Conservation (phyloP, 805 yeast genomes). For the Naumovozyma baii region DNA sequence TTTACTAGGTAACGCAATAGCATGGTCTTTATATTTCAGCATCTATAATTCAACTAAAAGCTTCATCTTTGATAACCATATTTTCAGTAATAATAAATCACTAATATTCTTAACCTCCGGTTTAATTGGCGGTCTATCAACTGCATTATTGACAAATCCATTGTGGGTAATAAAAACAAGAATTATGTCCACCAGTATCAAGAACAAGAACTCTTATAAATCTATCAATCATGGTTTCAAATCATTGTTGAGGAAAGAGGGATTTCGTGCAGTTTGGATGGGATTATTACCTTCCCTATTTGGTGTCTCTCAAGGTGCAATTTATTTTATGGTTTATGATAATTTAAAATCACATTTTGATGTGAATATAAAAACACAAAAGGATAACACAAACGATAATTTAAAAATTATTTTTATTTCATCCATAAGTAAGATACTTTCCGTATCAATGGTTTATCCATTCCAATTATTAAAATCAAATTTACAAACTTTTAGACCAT, state of each 20-base stretch:
- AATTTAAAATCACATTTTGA: conserved; percentile 43
- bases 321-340: conserved; percentile 83
- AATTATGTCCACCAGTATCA: conserved; percentile 45
- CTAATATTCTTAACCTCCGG: conserved; percentile 46
- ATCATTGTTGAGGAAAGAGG: conserved; percentile 44
- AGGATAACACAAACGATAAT: conserved; percentile 33
- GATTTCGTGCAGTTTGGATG: conserved; percentile 54
- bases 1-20: conserved; percentile 69
- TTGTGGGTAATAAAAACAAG: conserved; percentile 93
- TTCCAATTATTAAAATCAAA: conserved; percentile 72
- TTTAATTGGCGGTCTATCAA: conserved; percentile 61
- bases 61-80: conserved; percentile 14
- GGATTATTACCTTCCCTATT: conserved; percentile 68
- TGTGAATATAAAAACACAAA: conserved; percentile 2
- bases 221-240: conserved; percentile 48
- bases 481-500: conserved; percentile 45
- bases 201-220: conserved; percentile 32
- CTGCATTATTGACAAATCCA: conserved; percentile 79
- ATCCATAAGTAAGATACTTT: conserved; percentile 54
- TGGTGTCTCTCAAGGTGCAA: conserved; percentile 81
- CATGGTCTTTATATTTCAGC: conserved; percentile 85
- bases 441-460: conserved; percentile 69
- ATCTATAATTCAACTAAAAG: conserved; percentile 58
- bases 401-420: conserved; percentile 57
- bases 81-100: conserved; percentile 16